Base-by-base conservation (phyloP, 2,329 filamentous ascomycete genomes). In the Botryotinia globosa region DNA sequence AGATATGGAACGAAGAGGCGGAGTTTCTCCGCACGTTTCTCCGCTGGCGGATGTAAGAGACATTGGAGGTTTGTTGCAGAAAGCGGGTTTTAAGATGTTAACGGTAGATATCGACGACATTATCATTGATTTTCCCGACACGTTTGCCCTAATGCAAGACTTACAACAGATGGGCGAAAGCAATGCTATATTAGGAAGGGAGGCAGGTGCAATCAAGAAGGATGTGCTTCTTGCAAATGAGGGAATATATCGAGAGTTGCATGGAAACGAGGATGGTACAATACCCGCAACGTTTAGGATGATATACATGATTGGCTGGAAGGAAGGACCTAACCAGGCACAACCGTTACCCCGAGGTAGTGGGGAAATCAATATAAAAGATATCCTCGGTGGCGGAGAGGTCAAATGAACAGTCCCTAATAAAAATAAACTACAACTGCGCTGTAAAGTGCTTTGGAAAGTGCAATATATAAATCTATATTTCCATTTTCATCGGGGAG, bases 271-370 rank as follows among this genome's bases (percentile, higher is more conserved):
- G 61, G 91, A 93, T 78, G 92, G 88, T 32, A 88, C 85, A 1
- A 86, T 96, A 74, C 96, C 96, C 0, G 96, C 96, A 1, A 99
- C 96, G 0, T 99, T 98, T 80, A 88, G 96, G 77, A 87, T 97
- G 77, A 98, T 99, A 74, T 97, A 96, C 82, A 98, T 98, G 94
- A 99, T 99, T 82, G 96, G 96, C 0, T 99, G 96, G 96, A 97
- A 95, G 81, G 92, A 94, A 77, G 91, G 92, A 2, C 87, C 88
- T 44, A 88, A 90, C 70, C 94, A 98, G 83, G 86, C 91, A 3
- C 86, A 95, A 82, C 94, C 96, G 8, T 83, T 98, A 73, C 83
- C 91, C 76, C 88, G 96, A 77, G 96, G 96, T 0, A 97, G 91
- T 76, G 96, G 93, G 16, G 87, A 97, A 80, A 84, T 97, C 59